Percentiles rank a stretch among this genome's conserved stretches.
phyloP scores from a whole-genome alignment of 1,139 yeast genomes.

The Yamadazyma membranifaciens region DNA sequence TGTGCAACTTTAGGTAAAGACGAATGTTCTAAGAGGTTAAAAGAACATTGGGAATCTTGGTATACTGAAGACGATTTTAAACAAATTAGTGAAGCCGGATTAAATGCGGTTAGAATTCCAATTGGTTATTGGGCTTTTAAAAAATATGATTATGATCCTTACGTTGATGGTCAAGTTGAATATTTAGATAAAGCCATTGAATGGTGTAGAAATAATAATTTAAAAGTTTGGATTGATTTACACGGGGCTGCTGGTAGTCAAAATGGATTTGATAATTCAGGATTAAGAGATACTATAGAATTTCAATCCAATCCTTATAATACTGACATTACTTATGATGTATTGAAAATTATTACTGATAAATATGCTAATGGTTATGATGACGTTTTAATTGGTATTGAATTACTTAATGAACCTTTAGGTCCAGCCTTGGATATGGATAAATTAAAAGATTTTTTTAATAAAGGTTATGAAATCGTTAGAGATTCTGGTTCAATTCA shows the following conservation, averaged over 20 bases:
- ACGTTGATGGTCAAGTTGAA: conserved; percentile 77
- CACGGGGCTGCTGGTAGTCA: conserved; percentile 99
- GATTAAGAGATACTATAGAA: conserved; percentile 62
- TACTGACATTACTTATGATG: conserved; percentile 50
- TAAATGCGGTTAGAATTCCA: conserved; percentile 87
- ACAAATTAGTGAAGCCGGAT: conserved; percentile 61
- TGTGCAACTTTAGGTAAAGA: conserved; percentile 62
- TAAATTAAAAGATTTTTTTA: conserved; percentile 55
- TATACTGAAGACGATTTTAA: conserved; percentile 71
- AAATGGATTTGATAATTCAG: conserved; percentile 95
- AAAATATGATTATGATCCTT: conserved; percentile 68
- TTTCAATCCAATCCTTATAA: conserved; percentile 56
- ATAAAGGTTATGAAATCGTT: conserved; percentile 52
- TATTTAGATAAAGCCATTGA: conserved; percentile 73
- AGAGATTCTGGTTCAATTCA: conserved; percentile 49
- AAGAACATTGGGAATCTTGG: conserved; percentile 79
- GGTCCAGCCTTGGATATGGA: conserved; percentile 65
- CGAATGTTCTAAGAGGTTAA: conserved; percentile 50
- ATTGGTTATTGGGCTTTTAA: conserved; percentile 96
- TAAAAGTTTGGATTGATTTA: conserved; percentile 87
- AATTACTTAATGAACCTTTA: conserved; percentile 86
- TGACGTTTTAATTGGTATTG: conserved; percentile 81
- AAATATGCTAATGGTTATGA: conserved; percentile 67
- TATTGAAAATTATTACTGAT: conserved; percentile 42
- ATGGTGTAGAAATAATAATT: conserved; percentile 64